A percentile compares a stretch with the other conserved stretches of the same genome.
These are phyloP conservation scores for Leishmania gerbilli DNA, from an alignment of 208 protist species.

Conservation along the genomic window DNA sequence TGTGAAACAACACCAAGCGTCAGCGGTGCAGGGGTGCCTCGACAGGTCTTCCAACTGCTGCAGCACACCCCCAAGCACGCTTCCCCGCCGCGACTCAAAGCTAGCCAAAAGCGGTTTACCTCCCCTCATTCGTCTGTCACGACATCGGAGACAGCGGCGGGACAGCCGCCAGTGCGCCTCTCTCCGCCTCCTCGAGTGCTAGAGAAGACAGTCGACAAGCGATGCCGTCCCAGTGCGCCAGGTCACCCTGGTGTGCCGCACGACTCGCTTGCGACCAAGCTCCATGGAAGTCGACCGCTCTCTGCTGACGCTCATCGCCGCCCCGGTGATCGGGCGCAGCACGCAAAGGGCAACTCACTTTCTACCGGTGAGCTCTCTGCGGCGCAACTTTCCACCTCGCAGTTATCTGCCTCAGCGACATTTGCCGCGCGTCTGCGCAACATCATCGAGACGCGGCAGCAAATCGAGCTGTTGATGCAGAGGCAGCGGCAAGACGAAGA, in stretches of 20 bases:
- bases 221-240: neutral
- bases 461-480: conserved; percentile 29
- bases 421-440: conserved; percentile 24
- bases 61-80: conserved; percentile 14
- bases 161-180: neutral
- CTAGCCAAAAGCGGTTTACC: conserved; percentile 35
- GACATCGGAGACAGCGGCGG: neutral
- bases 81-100: conserved; percentile 20
- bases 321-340: neutral
- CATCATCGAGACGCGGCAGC: conserved; percentile 33
- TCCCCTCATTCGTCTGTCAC: conserved; percentile 16
- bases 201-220: neutral
- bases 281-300: neutral
- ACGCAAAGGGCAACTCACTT: neutral
- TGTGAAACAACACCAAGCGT: conserved; percentile 9
- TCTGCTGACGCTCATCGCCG: neutral
- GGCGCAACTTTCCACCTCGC: conserved; percentile 13
- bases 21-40: neutral
- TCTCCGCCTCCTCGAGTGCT: neutral
- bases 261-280: conserved; percentile 7
- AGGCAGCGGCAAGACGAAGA: conserved; percentile 34
- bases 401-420: conserved; percentile 18
- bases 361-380: neutral
- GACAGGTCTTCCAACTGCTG: conserved; percentile 20
- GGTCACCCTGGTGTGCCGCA: neutral